Conservation (phyloP, 1,284 basidiomycete genomes). For the Melanopsichium pennsylvanicum region DNA sequence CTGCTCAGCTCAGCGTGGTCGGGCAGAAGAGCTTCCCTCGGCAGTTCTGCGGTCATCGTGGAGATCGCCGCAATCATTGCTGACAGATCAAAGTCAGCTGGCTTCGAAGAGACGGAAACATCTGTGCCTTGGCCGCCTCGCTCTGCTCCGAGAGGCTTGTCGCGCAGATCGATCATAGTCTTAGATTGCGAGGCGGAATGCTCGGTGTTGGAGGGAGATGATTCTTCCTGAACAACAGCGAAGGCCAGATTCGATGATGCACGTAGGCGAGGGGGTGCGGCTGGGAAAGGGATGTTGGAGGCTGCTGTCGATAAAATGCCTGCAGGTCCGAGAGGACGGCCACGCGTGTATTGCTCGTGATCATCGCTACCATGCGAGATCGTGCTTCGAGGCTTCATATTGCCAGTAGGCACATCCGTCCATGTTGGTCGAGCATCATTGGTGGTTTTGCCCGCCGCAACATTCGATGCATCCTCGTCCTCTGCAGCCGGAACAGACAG, state of each 20-base stretch:
- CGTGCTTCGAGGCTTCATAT: slow-evolving; percentile 22
- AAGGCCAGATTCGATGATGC: slow-evolving; percentile 45
- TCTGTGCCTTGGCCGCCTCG: background rate
- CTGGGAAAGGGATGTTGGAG: slow-evolving; percentile 26
- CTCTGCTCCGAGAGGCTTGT: background rate
- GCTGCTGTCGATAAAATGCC: slow-evolving; percentile 12
- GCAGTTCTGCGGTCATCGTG: slow-evolving; percentile 1
- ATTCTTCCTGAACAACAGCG: slow-evolving; percentile 42
- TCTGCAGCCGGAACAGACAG: slow-evolving; percentile 7
- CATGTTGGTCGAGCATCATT: slow-evolving; percentile 17
- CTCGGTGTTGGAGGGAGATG: slow-evolving; percentile 36
- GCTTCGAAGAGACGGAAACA: background rate
- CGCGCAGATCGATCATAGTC: slow-evolving; percentile 29
- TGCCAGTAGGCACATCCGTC: slow-evolving; percentile 20
- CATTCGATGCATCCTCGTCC: background rate
- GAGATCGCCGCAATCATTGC: slow-evolving; percentile 4
- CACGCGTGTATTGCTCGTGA: slow-evolving; percentile 36
- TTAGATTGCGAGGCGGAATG: slow-evolving; percentile 25
- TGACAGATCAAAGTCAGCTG: slow-evolving; percentile 10
- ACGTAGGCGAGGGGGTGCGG: slow-evolving; percentile 19
- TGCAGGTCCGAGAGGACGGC: slow-evolving; percentile 34
- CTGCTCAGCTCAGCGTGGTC: slow-evolving; percentile 7
- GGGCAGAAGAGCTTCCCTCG: slow-evolving; percentile 10
- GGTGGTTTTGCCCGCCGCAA: background rate
- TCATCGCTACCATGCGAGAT: slow-evolving; percentile 40